Evolutionary conservation across 441 rosid species (phyloP).

Genomic region (Manihot esculenta): DNA sequence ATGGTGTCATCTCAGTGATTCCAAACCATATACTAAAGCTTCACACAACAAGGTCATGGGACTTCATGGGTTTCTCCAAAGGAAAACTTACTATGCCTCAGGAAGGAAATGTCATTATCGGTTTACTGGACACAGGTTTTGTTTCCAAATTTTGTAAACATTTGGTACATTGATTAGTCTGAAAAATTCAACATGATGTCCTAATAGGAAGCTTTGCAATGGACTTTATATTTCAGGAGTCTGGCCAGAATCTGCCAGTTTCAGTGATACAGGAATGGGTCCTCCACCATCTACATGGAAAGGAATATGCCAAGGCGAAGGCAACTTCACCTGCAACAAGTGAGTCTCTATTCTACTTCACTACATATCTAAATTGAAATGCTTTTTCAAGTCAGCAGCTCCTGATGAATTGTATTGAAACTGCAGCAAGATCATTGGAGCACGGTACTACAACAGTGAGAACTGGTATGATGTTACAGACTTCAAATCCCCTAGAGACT

Average conservation of each 20-base stretch:
- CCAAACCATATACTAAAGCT: constrained; percentile 55
- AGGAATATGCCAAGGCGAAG: constrained; percentile 39
- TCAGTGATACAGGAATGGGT: constrained; percentile 39
- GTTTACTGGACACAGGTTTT: constrained; percentile 28
- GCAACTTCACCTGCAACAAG: constrained; percentile 47
- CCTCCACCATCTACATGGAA: constrained; percentile 48
- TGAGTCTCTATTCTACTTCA: neutral
- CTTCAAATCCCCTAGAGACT: constrained; percentile 39
- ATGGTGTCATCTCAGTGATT: constrained; percentile 68
- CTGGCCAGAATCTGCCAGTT: constrained; percentile 61
- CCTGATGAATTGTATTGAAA: neutral
- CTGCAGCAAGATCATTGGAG: constrained; percentile 48
- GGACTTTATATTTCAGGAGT: constrained; percentile 27
- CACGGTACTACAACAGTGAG: constrained; percentile 34
- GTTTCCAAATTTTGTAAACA: neutral
- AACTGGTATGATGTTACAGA: neutral
- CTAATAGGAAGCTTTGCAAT: neutral
- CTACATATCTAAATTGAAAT: neutral
- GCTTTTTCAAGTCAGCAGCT: neutral
- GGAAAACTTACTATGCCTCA: constrained; percentile 23
- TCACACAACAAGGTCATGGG: constrained; percentile 89
- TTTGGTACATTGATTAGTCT: too few species aligned
- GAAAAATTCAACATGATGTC: neutral
- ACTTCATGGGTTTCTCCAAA: constrained; percentile 60
- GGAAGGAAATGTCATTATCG: constrained; percentile 23